phyloP scores from a whole-genome alignment of 257 asterid species.

The Voacanga thouarsii region DNA sequence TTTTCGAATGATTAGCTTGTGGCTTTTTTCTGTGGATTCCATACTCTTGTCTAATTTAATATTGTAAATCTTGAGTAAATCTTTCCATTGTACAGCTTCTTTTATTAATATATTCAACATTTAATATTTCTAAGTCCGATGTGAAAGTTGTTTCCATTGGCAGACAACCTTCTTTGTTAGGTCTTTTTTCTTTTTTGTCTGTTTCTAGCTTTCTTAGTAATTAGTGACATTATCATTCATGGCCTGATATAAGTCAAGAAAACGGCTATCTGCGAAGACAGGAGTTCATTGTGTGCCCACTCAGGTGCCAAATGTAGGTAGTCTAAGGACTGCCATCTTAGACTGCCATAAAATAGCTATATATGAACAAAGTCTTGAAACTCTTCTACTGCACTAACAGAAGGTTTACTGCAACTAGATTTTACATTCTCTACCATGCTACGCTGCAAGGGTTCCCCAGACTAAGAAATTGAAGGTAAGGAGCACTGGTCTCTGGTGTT shows the following conservation, averaged over 20 bases:
- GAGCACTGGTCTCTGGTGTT: background rate
- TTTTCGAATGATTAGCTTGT: conserved; percentile 1
- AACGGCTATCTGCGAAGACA: background rate
- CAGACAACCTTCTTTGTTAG: background rate
- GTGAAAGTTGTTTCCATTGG: background rate
- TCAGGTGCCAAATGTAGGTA: background rate
- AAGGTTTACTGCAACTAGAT: background rate
- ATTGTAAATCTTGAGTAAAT: background rate
- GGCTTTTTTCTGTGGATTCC: conserved; percentile 6
- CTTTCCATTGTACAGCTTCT: background rate
- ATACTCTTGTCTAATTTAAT: background rate
- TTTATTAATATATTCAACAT: background rate
- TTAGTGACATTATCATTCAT: background rate
- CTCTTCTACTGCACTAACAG: background rate
- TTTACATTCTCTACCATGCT: background rate
- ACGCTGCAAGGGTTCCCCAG: background rate
- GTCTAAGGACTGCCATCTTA: background rate
- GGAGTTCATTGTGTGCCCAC: background rate
- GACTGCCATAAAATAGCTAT: background rate
- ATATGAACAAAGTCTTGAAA: background rate
- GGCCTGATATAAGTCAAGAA: background rate
- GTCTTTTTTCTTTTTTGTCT: background rate
- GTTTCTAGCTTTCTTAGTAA: background rate
- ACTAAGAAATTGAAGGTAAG: background rate
- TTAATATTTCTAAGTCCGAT: background rate